Conservation (phyloP, 2,329 filamentous ascomycete species). For the Gyromitra esculenta region DNA sequence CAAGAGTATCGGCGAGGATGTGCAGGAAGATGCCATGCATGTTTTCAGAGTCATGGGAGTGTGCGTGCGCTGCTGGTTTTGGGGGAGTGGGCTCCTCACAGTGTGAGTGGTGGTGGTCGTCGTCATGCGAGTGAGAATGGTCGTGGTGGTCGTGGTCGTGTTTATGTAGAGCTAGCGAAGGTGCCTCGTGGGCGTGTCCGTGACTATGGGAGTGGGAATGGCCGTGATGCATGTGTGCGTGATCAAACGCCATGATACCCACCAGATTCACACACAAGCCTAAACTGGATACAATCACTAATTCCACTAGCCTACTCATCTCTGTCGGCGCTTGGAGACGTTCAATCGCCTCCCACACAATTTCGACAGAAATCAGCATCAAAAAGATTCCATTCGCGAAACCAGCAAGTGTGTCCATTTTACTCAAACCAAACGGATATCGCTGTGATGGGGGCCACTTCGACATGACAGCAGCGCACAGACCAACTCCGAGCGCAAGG, state of each 20-base stretch:
- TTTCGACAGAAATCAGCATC: constrained; percentile 94
- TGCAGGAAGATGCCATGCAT: constrained; percentile 98
- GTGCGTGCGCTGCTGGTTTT: constrained; percentile 60
- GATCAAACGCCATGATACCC: constrained; percentile 83
- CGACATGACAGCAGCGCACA: constrained; percentile 91
- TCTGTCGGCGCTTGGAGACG: constrained; percentile 83
- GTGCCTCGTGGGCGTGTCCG: constrained; percentile 58
- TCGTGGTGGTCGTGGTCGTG: constrained; percentile 57
- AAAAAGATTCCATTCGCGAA: constrained; percentile 97
- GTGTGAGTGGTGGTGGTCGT: constrained; percentile 58
- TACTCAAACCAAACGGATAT: constrained; percentile 95
- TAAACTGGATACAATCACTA: constrained; percentile 86
- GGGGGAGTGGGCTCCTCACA: constrained; percentile 47
- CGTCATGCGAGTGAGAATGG: constrained; percentile 55
- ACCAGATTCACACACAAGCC: constrained; percentile 91
- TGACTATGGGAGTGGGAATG: constrained; percentile 61
- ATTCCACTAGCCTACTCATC: constrained; percentile 83
- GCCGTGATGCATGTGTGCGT: constrained; percentile 66
- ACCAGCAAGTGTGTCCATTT: constrained; percentile 93
- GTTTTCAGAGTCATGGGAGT: constrained; percentile 76
- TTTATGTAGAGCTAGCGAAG: constrained; percentile 60
- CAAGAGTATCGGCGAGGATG: constrained; percentile 91
- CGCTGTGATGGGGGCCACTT: constrained; percentile 92
- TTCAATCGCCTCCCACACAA: constrained; percentile 93
- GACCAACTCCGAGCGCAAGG: constrained; percentile 85